A percentile compares a stretch with the other conserved stretches of the same genome.
Conservation (phyloP, 805 yeast genomes). For the Saccharomycopsis javanensis region DNA sequence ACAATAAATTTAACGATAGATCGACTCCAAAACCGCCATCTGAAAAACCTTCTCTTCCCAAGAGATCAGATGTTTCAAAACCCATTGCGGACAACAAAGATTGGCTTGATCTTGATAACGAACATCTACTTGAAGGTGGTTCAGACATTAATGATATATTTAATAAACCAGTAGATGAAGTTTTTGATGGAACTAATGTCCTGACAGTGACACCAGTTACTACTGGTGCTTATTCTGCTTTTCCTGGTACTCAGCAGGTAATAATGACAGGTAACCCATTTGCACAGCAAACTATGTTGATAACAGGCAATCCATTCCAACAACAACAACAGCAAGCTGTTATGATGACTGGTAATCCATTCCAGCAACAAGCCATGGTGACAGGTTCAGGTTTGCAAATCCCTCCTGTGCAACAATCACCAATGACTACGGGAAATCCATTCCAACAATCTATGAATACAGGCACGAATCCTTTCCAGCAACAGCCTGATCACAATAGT, state of each 20-base stretch:
- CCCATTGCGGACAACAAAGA: slow-evolving; percentile 9
- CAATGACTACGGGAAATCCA: slow-evolving; percentile 17
- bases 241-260: slow-evolving; percentile 3
- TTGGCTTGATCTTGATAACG: slow-evolving; percentile 14
- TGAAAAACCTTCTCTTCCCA: slow-evolving; percentile 15
- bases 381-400: not conserved
- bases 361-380: slow-evolving; percentile 7
- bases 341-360: slow-evolving; percentile 6
- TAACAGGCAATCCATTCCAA: slow-evolving; percentile 3
- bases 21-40: not conserved
- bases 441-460: slow-evolving; percentile 2
- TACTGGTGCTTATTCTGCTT: not conserved
- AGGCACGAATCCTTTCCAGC: not conserved
- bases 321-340: slow-evolving; percentile 10
- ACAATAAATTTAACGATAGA: not conserved
- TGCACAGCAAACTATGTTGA: slow-evolving; percentile 12
- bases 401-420: slow-evolving; percentile 1
- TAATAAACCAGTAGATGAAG: slow-evolving; percentile 13
- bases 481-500: not conserved
- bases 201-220: not conserved
- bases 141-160: slow-evolving; percentile 9
- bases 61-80: slow-evolving; percentile 13
- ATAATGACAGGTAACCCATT: slow-evolving; percentile 4
- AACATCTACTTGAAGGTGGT: slow-evolving; percentile 16
- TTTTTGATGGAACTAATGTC: slow-evolving; percentile 14